Conservation (phyloP, 805 yeast genomes). For the Candida dendrica region DNA sequence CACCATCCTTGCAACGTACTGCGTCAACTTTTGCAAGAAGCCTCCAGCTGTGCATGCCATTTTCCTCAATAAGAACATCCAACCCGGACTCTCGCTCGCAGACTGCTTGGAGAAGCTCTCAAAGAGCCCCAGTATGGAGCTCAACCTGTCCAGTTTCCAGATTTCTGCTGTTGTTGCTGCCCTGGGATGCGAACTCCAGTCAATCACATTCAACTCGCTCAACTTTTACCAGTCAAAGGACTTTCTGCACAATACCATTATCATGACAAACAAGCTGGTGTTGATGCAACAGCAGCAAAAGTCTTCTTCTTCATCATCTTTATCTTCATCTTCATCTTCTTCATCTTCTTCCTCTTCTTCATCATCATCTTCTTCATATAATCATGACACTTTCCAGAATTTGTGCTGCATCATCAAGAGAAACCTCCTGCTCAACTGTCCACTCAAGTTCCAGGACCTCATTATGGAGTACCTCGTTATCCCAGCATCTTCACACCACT, state of each 20-base stretch:
- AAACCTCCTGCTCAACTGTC: conserved; percentile 42
- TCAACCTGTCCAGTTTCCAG: background rate
- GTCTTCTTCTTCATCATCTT: too few relatives aligned
- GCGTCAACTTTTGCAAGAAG: conserved; percentile 29
- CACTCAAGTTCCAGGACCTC: conserved; percentile 42
- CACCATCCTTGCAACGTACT: conserved; percentile 35
- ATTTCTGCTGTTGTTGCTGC: background rate
- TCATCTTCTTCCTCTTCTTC: too few relatives aligned
- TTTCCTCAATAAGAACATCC: conserved; percentile 9
- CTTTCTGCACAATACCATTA: conserved; percentile 44
- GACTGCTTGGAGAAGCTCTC: conserved; percentile 7
- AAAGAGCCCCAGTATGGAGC: conserved; percentile 4
- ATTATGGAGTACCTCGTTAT: conserved; percentile 39
- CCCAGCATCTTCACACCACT: conserved; percentile 31
- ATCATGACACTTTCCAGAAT: background rate
- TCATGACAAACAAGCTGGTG: conserved; percentile 41
- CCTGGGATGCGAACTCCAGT: conserved; percentile 21
- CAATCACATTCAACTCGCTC: conserved; percentile 10
- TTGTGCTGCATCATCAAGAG: conserved; percentile 27
- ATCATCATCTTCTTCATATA: too few relatives aligned
- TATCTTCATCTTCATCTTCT: too few relatives aligned
- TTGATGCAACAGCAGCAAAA: background rate
- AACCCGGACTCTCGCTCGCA: conserved; percentile 1
- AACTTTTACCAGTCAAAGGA: conserved; percentile 26
- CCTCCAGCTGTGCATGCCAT: conserved; percentile 32